These are phyloP conservation scores for Podaxis rugospora DNA, from an alignment of 768 basidiomycete genomes.

Conservation along the genomic window DNA sequence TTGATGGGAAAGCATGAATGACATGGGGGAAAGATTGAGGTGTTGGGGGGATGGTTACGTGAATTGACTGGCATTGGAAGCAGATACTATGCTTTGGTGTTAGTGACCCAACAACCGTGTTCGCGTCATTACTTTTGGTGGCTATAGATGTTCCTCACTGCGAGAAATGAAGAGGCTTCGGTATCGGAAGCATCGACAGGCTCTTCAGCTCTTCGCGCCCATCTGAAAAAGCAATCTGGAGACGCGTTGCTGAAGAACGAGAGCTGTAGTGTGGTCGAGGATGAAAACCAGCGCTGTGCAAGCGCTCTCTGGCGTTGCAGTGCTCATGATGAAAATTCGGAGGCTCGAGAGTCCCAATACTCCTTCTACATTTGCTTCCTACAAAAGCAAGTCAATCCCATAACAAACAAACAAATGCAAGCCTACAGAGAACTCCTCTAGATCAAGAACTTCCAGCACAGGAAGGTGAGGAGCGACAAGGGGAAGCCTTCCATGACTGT, in stretches of 20 bases:
- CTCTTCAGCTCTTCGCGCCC: background rate
- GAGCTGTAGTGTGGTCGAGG: background rate
- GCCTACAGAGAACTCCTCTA: background rate
- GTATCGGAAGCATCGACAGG: background rate
- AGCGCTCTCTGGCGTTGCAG: background rate
- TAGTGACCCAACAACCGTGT: background rate
- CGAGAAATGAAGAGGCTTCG: background rate
- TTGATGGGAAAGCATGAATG: background rate
- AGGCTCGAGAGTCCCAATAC: background rate
- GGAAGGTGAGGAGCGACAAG: background rate
- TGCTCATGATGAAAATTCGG: background rate
- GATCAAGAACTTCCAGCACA: background rate
- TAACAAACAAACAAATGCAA: background rate
- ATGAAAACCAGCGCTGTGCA: background rate
- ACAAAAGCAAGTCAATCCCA: background rate
- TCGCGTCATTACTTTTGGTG: background rate
- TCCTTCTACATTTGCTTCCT: background rate
- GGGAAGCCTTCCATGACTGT: background rate
- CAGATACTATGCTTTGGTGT: no score
- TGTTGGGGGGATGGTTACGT: no score
- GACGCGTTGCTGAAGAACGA: background rate
- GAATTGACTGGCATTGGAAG: no score
- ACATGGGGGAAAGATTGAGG: no score
- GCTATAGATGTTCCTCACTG: background rate
- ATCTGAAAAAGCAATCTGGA: background rate